phyloP scores from a whole-genome alignment of 2,329 filamentous ascomycete species.

The Fusarium xyrophilum region DNA sequence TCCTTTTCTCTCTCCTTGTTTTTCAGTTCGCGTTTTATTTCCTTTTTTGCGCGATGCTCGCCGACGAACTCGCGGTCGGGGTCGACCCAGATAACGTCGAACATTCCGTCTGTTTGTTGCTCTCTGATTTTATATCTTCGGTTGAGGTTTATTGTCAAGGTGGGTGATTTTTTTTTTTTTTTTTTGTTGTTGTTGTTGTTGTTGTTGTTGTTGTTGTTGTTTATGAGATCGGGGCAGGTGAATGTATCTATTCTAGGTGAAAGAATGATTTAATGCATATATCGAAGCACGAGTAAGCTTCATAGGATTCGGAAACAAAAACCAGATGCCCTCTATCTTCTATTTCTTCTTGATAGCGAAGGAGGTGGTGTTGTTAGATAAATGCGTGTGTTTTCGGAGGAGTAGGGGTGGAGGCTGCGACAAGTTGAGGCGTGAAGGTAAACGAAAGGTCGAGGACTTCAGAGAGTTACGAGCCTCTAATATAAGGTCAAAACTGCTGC shows the following conservation, averaged over 20 bases:
- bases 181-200: no score
- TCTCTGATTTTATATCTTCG: neutral
- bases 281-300: neutral
- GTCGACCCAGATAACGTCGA: constrained; percentile 66
- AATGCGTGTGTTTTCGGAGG: no score
- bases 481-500: neutral
- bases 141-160: neutral
- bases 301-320: neutral
- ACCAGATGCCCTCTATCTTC: neutral
- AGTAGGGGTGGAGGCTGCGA: neutral
- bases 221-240: neutral
- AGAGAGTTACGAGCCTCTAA: neutral
- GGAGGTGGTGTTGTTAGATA: neutral
- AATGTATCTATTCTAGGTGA: neutral
- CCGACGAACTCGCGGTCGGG: constrained; percentile 60
- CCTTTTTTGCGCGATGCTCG: constrained; percentile 59
- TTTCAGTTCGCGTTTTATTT: constrained; percentile 46
- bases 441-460: neutral
- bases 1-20: constrained; percentile 33
- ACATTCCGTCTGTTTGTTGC: constrained; percentile 53
- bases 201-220: no score
- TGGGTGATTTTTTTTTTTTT: neutral
- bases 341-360: neutral
- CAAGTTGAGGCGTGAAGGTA: neutral
- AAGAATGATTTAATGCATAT: neutral